These are phyloP conservation scores for Angophora floribunda DNA, from an alignment of 345 rosid species.

Conservation along the genomic window DNA sequence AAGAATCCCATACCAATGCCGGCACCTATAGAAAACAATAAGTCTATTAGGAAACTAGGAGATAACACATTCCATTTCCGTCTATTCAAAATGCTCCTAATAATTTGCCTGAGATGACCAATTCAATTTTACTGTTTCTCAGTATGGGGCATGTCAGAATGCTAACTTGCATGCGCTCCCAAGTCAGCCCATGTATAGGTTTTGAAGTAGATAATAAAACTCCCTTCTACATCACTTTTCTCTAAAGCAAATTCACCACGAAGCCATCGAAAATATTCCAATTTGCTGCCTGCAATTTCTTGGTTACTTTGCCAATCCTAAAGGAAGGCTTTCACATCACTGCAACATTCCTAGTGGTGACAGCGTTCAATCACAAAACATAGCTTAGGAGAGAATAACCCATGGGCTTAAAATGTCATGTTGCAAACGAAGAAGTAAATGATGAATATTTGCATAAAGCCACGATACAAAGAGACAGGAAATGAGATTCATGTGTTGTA, in stretches of 20 bases:
- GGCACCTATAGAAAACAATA: background rate
- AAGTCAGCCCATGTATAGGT: background rate
- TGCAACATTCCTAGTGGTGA: background rate
- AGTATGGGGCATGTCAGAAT: background rate
- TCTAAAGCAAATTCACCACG: too few relatives aligned
- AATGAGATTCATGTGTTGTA: background rate
- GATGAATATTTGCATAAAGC: background rate
- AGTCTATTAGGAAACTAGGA: background rate
- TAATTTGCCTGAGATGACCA: background rate
- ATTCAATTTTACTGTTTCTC: background rate
- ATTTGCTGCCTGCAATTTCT: background rate
- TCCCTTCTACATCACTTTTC: background rate
- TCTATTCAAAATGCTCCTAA: background rate
- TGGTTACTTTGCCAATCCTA: background rate
- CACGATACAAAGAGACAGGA: background rate
- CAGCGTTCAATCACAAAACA: too few relatives aligned
- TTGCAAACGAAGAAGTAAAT: background rate
- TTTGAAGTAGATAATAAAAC: background rate
- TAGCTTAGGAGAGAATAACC: background rate
- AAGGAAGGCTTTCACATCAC: background rate
- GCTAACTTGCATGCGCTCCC: background rate
- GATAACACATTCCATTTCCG: background rate
- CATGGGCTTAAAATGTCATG: background rate
- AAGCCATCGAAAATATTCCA: background rate
- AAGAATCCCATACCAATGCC: slow-evolving; percentile 1